These are phyloP conservation scores for Nicotiana undulata DNA, from an alignment of 257 asterid species.

Conservation along the genomic window DNA sequence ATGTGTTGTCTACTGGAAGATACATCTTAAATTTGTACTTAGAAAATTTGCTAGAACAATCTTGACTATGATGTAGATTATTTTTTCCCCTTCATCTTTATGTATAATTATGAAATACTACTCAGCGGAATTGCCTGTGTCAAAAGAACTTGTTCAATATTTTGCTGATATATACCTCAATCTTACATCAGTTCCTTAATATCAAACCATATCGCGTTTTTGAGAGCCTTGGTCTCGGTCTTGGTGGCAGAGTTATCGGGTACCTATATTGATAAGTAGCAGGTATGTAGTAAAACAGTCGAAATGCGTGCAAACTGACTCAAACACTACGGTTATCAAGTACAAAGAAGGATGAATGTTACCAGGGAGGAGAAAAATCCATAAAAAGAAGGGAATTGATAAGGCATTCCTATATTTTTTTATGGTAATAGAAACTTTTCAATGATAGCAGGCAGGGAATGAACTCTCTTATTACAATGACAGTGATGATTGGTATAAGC, in stretches of 20 bases:
- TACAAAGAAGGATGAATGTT: background rate
- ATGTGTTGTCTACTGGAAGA: constrained; percentile 83
- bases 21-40: constrained; percentile 77
- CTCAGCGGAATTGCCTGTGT: background rate
- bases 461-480: background rate
- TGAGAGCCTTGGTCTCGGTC: background rate
- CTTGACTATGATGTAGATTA: constrained; percentile 24
- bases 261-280: background rate
- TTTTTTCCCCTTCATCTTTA: background rate
- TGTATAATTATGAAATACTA: constrained; percentile 3
- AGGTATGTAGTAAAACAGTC: background rate
- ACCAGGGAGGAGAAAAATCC: background rate
- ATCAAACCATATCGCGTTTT: background rate
- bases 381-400: background rate
- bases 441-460: background rate
- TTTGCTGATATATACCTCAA: background rate
- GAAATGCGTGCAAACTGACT: background rate
- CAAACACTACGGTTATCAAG: background rate
- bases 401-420: background rate
- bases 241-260: background rate
- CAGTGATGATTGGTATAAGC: constrained; percentile 11
- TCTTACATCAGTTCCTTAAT: background rate
- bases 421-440: background rate
- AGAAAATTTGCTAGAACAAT: constrained; percentile 65
- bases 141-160: background rate